Evolutionary conservation across 495 filamentous ascomycete species (phyloP), one percentile per base, ranked within the genome.

Genomic region (Venustampulla echinocandica): DNA sequence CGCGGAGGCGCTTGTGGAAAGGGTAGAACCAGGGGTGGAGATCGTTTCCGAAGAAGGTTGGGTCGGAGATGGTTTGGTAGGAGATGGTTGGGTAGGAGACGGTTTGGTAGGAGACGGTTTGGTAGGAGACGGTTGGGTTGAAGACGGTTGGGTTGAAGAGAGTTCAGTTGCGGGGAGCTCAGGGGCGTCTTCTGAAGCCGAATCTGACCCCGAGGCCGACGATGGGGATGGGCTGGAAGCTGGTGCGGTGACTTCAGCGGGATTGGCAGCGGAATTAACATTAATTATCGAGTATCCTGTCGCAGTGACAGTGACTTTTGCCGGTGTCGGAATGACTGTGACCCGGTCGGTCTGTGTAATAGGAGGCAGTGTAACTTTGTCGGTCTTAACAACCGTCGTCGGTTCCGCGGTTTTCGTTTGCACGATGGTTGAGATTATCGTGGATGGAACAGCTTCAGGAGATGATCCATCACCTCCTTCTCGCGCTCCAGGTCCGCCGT

Each of bases 351-450:
- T 55, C 45, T 52, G 25, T 5, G 49, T 54, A 13, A 22, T 19
- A n/a, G 47, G 38, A 14, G 46, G 46, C 4, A 49, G 18, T 18
- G 45, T 44, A n/a, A 45, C 25, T 10, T 30, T 47, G 18, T 50
- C 46, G 13, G 55, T 54, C 18, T 57, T 23, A 13, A 54, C 14
- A 18, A 58, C 41, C 11, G 56, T 59, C 22, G 25, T 55, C 20
- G 54, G 46, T 19, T 38, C 25, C 24, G 52, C 45, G 21, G 49
- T 28, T 41, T 46, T 37, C 9, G 41, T 50, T 21, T 48, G 25
- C 11, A 40, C 36, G n/a, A 55, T 43, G 1, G 52, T 55, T 44
- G 52, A 30, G 17, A 55, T 20, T 24, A 55, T 35, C 23, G 56
- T 59, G 10, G 41, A n/a, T 10, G 14, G 13, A 30, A 25, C 10